These are phyloP conservation scores for Clonostachys rosea DNA, from an alignment of 2,329 filamentous ascomycete species.

Conservation along the genomic window DNA sequence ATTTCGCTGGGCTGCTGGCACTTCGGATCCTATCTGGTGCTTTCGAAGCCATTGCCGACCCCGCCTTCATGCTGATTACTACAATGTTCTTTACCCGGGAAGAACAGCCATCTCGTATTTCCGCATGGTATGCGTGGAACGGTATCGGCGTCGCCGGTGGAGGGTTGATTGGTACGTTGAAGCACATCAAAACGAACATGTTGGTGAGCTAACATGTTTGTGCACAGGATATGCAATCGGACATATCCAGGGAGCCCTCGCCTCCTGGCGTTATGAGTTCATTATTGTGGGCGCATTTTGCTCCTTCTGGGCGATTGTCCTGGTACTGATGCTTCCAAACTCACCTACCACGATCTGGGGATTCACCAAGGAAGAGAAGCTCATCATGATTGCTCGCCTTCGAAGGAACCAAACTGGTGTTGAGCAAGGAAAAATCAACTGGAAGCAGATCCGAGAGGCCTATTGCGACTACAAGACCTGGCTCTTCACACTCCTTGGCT, in stretches of 20 bases:
- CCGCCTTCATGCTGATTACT: constrained; percentile 57
- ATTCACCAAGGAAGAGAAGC: constrained; percentile 42
- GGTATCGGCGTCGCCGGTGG: constrained; percentile 55
- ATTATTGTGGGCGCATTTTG: constrained; percentile 58
- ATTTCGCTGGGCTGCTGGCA: constrained; percentile 48
- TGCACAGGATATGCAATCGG: constrained; percentile 49
- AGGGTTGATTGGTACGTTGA: constrained; percentile 27
- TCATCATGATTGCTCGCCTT: constrained; percentile 50
- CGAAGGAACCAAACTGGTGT: constrained; percentile 54
- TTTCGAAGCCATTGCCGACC: constrained; percentile 50
- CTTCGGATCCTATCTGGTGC: constrained; percentile 59
- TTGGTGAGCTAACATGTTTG: constrained; percentile 4
- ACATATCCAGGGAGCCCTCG: constrained; percentile 48
- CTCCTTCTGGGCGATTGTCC: constrained; percentile 52
- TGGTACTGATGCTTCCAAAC: constrained; percentile 53
- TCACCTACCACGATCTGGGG: constrained; percentile 49
- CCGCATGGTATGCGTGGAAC: constrained; percentile 55
- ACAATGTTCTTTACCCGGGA: constrained; percentile 60
- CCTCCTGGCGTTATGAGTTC: constrained; percentile 65
- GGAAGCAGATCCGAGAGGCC: constrained; percentile 49
- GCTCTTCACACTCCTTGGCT: constrained; percentile 49
- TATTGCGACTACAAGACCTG: constrained; percentile 55
- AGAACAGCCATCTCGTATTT: constrained; percentile 58
- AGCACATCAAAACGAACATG: too few species aligned
- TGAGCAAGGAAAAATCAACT: constrained; percentile 51